Conservation (phyloP, 1,284 basidiomycete species). For the Apiotrichum sp. region DNA sequence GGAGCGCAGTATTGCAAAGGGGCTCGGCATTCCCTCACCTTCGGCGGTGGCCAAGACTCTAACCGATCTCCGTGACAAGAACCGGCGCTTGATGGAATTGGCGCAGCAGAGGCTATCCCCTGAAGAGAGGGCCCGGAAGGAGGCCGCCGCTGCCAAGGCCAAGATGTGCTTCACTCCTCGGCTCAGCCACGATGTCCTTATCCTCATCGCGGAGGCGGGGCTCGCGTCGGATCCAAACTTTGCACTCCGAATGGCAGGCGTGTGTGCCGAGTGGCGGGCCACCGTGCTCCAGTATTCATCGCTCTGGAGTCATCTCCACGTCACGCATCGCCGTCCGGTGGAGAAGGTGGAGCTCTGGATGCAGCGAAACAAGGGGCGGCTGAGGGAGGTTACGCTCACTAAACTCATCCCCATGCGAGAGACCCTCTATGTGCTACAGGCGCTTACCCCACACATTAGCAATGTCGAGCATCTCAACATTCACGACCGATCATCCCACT, state of each 20-base stretch:
- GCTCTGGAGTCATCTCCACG: constrained; percentile 24
- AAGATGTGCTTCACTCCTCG: constrained; percentile 26
- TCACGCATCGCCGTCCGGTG: constrained; percentile 19
- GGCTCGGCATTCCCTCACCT: not conserved
- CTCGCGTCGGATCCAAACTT: constrained; percentile 18
- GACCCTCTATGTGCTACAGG: not conserved
- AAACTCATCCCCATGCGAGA: not conserved
- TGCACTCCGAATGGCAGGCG: constrained; percentile 25
- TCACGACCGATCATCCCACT: not conserved
- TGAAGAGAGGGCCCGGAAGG: constrained; percentile 1
- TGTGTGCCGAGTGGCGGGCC: constrained; percentile 28
- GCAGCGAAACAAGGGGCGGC: constrained; percentile 16
- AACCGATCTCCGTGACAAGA: constrained; percentile 2
- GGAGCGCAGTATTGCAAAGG: constrained; percentile 8
- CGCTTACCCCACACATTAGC: not conserved
- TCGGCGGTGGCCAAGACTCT: not conserved
- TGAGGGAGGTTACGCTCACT: constrained; percentile 15
- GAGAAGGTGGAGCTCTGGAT: constrained; percentile 17
- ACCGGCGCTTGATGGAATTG: not conserved
- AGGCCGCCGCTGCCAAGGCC: constrained; percentile 5
- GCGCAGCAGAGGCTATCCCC: not conserved
- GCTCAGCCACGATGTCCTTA: constrained; percentile 27
- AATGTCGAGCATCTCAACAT: constrained; percentile 4
- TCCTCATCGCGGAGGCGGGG: constrained; percentile 25
- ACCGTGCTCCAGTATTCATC: constrained; percentile 13